Evolutionary conservation across 768 basidiomycete species (phyloP), one percentile per base, ranked within the genome.

Genomic region (Tylopilus rubrobrunneus): DNA sequence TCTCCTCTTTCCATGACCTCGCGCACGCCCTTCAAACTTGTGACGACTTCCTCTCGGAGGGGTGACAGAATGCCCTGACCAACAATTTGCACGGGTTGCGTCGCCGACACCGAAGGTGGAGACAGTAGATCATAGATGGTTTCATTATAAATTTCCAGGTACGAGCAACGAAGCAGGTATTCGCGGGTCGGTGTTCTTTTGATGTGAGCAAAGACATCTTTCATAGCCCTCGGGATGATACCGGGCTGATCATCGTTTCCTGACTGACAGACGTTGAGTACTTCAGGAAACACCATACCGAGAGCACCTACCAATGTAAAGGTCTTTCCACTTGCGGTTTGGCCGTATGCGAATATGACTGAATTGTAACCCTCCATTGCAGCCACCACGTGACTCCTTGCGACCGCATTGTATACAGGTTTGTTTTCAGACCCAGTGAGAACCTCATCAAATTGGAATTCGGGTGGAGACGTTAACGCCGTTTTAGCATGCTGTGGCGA

Each of bases 331-430:
- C 80, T 82, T 6, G 85, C 86, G 0, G 97, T 98, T 68, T 98
- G 96, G 8, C 89, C 89, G 49, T 91, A 89, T 0, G 97, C 96
- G 62, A 99, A 99, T 40, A 98, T 82, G 58, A 98, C 91, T 8
- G 94, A 83, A 69, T 98, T 98, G 77, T 84, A 98, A 17, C 97
- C 97, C 48, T 92, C 91, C 93, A 98, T 97, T 10, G 95, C 92
- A 4, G 94, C 91, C 52, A 81, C 83, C 1, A 92, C 89, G 63
- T 92, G 91, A 4, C 83, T 85, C 12, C 82, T 80, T 2, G 87
- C 91, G 15, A 87, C 84, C 5, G 85, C 80, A 40, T 78, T 82
- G 66, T 92, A 93, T 7, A 92, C 75, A 0, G 85, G 82, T 62
- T 89, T 89, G 71, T 90, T 92, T 33, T 85, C 82, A 1, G 86